Base-by-base conservation (phyloP, 495 filamentous ascomycete genomes). In the Neurospora sp. region DNA sequence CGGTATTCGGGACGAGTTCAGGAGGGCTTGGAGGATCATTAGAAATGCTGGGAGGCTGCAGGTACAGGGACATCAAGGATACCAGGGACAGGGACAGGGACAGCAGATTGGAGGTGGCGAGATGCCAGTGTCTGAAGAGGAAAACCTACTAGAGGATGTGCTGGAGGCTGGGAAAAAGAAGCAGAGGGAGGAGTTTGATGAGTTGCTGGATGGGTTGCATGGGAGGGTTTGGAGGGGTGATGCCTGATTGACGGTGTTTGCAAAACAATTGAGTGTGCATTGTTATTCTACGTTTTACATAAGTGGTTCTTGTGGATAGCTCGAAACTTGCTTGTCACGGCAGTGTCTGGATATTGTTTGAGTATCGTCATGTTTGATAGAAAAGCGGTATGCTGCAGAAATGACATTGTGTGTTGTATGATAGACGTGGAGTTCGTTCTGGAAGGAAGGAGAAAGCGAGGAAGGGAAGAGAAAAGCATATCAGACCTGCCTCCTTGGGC, bases 1-100 rank as follows among this genome's bases (percentile, higher is more conserved):
- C 0, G 85, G 89, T 5, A 95, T 96, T 69, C 84, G 92, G 37
- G 90, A 93, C 73, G 93, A 96, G 82, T 93, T 96, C 75, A 84
- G 90, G 3, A 86, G 93, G 40, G 92, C 93, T 9, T 89, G 89
- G 83, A 79, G 84, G 14, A 87, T 95, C 70, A 88, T 94, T 71
- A 82, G 76, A 73, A 70, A 68, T 22, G 79, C 81, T 3, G 79
- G 81, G 11, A 79, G 76, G 18, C 6, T 66, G 2, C 53, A 66
- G 27, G 20, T 12, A 59, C 53, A 61, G 8, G 27, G 53, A 3
- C 22, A 31, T 3, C 53, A 27, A 7, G 53, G 11, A 14, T 35
- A 35, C 31, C 27, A 35, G 5, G 41, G 41, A 2, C 46, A 20
- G 5, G 41, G 41, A 2, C 46, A 20, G 20, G 46, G 46, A 22